Conservation (phyloP, 352 stramenopile species). For the Pelagophyceae sp. region DNA sequence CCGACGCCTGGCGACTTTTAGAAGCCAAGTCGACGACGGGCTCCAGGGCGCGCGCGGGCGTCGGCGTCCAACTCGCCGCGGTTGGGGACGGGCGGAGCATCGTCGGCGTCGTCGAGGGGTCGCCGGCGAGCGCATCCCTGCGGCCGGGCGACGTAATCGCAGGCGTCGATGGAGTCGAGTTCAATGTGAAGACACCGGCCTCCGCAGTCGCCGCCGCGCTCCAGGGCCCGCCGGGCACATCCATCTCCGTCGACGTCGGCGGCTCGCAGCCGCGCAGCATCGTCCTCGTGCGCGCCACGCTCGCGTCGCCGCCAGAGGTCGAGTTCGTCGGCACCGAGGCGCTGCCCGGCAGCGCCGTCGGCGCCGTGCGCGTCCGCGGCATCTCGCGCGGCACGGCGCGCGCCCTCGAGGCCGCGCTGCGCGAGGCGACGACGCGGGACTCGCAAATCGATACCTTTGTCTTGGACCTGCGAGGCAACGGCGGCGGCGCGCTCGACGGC, state of each 20-base stretch:
- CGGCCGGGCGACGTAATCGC: not conserved
- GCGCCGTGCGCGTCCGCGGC: not conserved
- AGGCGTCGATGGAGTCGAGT: not conserved
- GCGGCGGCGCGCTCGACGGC: constrained; percentile 5
- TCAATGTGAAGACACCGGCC: not conserved
- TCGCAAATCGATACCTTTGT: not conserved
- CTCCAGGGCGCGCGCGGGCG: too few relatives aligned
- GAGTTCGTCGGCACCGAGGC: not conserved
- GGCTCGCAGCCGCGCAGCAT: not conserved
- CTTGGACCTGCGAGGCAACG: constrained; percentile 9
- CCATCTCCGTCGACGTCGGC: not conserved
- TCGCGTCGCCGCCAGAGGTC: not conserved
- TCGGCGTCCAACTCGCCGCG: not conserved
- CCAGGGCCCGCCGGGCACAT: not conserved
- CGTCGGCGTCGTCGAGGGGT: not conserved
- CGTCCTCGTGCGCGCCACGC: not conserved
- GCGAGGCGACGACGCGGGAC: not conserved
- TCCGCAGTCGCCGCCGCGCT: not conserved
- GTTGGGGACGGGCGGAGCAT: not conserved
- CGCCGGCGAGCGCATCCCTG: not conserved
- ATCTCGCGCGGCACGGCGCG: not conserved
- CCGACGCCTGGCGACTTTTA: not conserved
- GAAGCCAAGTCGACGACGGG: too few relatives aligned
- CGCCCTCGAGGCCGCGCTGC: not conserved
- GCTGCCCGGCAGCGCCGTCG: too few relatives aligned